phyloP scores from a whole-genome alignment of 2,329 filamentous ascomycete species.

The Fusarium sp. region DNA sequence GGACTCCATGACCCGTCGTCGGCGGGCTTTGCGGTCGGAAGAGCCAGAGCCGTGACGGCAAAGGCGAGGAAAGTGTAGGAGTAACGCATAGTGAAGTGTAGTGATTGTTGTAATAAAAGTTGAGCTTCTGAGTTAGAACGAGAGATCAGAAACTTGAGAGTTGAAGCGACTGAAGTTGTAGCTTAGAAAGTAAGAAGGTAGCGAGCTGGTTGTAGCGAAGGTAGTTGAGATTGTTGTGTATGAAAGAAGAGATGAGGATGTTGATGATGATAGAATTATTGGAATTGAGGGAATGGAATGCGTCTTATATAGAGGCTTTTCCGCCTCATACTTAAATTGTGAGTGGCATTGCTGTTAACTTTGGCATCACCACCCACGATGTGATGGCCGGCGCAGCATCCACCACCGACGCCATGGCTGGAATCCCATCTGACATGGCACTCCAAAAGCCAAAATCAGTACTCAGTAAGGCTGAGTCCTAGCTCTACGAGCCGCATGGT shows the following conservation, averaged over 20 bases:
- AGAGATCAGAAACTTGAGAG: background rate
- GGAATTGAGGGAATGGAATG: background rate
- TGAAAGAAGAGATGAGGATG: constrained; percentile 10
- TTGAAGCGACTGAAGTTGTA: constrained; percentile 5
- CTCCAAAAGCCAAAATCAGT: background rate
- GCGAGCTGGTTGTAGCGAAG: constrained; percentile 11
- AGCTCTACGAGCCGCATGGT: background rate
- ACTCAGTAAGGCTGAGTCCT: constrained; percentile 23
- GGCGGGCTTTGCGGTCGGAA: constrained; percentile 36
- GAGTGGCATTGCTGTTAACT: background rate
- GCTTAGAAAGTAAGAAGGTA: background rate
- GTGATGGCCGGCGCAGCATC: constrained; percentile 17
- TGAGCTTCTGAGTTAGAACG: background rate
- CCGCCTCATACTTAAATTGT: too few relatives aligned
- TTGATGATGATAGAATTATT: constrained; percentile 24
- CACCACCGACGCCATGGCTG: constrained; percentile 2
- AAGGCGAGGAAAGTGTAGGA: constrained; percentile 42
- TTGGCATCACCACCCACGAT: background rate
- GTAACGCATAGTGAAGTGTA: constrained; percentile 37
- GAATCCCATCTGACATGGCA: background rate
- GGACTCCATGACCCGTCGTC: constrained; percentile 36
- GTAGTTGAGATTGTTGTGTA: constrained; percentile 7
- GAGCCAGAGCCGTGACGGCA: constrained; percentile 43
- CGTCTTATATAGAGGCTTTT: constrained; percentile 27
- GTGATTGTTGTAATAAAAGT: background rate